phyloP scores from a whole-genome alignment of 2,329 filamentous ascomycete genomes.

The Scytalidium lignicola region DNA sequence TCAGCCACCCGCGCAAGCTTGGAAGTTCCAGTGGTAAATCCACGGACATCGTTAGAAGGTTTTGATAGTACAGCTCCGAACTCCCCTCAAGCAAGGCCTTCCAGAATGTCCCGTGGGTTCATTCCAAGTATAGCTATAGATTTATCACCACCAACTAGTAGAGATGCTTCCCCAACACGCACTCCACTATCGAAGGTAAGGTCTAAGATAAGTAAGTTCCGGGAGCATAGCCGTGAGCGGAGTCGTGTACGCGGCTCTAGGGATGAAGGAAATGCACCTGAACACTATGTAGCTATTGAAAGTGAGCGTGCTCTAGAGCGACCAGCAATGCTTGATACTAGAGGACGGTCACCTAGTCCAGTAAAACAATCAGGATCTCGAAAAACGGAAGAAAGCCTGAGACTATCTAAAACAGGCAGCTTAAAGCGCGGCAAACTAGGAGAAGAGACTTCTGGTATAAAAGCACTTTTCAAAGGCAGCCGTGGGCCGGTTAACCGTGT shows the following conservation, averaged over 20 bases:
- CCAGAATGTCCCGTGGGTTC: conserved; percentile 28
- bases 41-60: conserved; percentile 35
- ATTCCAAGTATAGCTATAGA: conserved; percentile 58
- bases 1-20: conserved; percentile 34
- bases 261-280: conserved; percentile 30
- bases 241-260: conserved; percentile 37
- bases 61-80: conserved; percentile 36
- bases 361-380: conserved; percentile 31
- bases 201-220: conserved; percentile 31
- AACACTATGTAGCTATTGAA: neutral
- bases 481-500: conserved; percentile 59
- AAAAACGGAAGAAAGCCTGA: conserved; percentile 42
- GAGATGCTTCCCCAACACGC: conserved; percentile 57
- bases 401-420: conserved; percentile 44
- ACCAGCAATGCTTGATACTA: conserved; percentile 9
- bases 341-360: conserved; percentile 31
- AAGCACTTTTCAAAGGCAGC: conserved; percentile 72
- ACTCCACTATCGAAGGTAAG: conserved; percentile 45
- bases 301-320: conserved; percentile 22
- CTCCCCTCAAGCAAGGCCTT: conserved; percentile 21
- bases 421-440: conserved; percentile 34
- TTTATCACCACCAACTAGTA: conserved; percentile 57
- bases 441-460: conserved; percentile 52
- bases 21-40: conserved; percentile 39
- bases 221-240: conserved; percentile 39